Conservation (phyloP, 2,329 filamentous ascomycete genomes). For the Exophiala viscosa region DNA sequence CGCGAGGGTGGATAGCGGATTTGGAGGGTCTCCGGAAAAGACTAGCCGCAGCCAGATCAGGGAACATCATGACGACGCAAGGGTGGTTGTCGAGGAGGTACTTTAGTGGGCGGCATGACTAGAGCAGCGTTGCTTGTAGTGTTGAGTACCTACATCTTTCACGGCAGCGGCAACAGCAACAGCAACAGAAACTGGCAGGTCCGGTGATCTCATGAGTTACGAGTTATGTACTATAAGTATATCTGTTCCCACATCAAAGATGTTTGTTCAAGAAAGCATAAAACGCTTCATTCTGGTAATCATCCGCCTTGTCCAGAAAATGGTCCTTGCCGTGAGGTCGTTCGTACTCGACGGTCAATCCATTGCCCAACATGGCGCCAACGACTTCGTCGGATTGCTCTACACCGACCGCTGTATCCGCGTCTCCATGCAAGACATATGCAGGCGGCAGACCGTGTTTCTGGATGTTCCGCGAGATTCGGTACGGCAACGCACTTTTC, state of each 20-base stretch:
- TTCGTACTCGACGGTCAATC: slow-evolving; percentile 1
- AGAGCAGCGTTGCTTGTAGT: no score
- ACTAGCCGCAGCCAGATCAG: no score
- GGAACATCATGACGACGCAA: background rate
- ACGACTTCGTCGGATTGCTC: slow-evolving; percentile 3
- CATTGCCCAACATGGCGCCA: background rate
- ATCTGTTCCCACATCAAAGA: background rate
- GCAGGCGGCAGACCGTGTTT: background rate
- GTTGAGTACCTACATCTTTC: background rate
- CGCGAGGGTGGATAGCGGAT: slow-evolving; percentile 14
- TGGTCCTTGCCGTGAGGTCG: slow-evolving; percentile 1
- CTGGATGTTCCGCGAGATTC: background rate
- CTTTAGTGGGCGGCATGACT: no score
- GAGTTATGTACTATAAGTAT: no score
- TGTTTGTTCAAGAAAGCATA: slow-evolving; percentile 6
- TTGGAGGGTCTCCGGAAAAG: background rate
- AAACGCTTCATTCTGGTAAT: background rate
- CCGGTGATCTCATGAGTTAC: no score
- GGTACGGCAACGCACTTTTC: background rate
- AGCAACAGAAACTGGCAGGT: no score
- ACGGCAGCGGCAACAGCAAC: no score
- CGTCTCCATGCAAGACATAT: slow-evolving; percentile 1
- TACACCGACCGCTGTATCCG: slow-evolving; percentile 2
- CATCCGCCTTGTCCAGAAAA: slow-evolving; percentile 1
- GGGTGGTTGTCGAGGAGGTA: background rate